Percentiles rank a stretch among this genome's conserved stretches.
Evolutionary conservation across 1,284 basidiomycete genomes (phyloP).

Genomic region (Takashimella tepidaria): DNA sequence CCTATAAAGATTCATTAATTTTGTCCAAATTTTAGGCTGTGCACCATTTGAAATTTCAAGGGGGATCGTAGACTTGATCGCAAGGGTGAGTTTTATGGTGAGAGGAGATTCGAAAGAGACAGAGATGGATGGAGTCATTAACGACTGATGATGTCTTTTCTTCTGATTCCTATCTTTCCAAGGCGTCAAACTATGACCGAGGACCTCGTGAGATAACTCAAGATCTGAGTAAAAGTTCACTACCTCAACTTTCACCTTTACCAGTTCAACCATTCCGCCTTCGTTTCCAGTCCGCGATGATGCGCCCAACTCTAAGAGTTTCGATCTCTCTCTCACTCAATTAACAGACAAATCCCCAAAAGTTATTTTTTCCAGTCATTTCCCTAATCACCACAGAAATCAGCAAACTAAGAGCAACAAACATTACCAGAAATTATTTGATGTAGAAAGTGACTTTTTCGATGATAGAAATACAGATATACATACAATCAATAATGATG

Average conservation of each 20-base stretch:
- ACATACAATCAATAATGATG: background rate
- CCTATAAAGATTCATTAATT: background rate
- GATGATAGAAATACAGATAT: too few relatives aligned
- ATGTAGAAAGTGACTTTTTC: too few relatives aligned
- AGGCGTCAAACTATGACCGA: too few relatives aligned
- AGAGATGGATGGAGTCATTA: too few relatives aligned
- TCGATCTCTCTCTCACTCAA: background rate
- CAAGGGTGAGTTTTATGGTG: conserved; percentile 26
- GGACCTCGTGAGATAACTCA: background rate
- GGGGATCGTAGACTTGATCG: conserved; percentile 43
- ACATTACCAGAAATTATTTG: too few relatives aligned
- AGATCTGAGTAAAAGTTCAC: background rate
- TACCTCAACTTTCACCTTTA: background rate
- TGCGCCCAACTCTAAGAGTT: background rate
- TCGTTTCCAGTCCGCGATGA: background rate
- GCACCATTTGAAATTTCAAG: conserved; percentile 40
- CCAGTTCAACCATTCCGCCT: background rate
- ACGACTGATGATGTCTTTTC: too few relatives aligned
- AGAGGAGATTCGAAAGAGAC: too few relatives aligned
- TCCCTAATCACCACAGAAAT: too few relatives aligned
- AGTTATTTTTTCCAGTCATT: too few relatives aligned
- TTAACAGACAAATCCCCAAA: background rate
- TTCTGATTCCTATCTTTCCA: too few relatives aligned
- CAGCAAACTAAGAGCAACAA: too few relatives aligned
- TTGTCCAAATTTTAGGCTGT: background rate